Evolutionary conservation across 768 basidiomycete species (phyloP), one percentile per base, ranked within the genome.

Genomic region (Suillus clintonianus): DNA sequence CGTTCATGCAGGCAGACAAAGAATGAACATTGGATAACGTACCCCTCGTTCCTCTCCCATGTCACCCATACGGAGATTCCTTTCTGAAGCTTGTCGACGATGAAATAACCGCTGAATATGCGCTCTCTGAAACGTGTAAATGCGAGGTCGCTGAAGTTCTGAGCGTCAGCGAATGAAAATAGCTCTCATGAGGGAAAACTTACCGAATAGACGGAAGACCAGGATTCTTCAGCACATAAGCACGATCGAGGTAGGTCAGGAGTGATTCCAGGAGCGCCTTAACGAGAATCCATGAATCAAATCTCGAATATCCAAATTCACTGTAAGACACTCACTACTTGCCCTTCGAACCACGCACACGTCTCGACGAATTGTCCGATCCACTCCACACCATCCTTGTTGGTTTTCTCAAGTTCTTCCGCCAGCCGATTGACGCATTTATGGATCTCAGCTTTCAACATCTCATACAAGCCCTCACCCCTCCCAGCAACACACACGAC

Each of bases 241-340:
- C 80, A 69, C 89, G 85, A 70, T 95, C 91, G 58, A 94, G 75
- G 71, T 89, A 90, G 3, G 90, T 84, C 59, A 93, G 75, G 30
- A 93, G 74, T 0, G 88, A 88, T 65, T 83, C 76, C 3, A 93
- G 70, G 22, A 92, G 75, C 5, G 77, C 73, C 90, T 91, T 65
- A 27, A 65, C 48, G 47, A 11, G 19, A 45, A 64, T 14, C 5
- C 51, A 47, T 59, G 36, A 17, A 60, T 62, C 62, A 64, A 48
- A 56, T 39, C 39, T 10, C 39, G 59, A 19, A 51, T 36, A 17
- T n/a, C 5, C n/a, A 22, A 47, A 64, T 11, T n/a, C 10, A 19
- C 8, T 8, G 60, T 48, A 6, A 3, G 43, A 9, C 55, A 82
- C 86, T 74, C 72, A 91, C 90, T 66, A 92, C 80, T 71, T 85